Evolutionary conservation across 2,329 filamentous ascomycete species (phyloP).

Genomic region (Pseudopyricularia cyperi): DNA sequence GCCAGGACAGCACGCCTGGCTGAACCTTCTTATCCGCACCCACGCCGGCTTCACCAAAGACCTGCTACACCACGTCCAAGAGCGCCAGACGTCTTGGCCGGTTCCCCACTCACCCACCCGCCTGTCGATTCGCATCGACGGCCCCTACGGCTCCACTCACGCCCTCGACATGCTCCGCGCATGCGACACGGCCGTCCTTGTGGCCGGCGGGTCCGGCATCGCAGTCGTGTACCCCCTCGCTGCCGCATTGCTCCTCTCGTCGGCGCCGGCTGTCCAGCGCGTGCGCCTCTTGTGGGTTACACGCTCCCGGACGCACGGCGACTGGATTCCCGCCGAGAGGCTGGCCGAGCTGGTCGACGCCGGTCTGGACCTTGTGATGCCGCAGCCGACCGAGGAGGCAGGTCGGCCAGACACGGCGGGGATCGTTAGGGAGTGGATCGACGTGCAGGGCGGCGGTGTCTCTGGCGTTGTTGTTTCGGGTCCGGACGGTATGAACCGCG

Average conservation of each 20-base stretch:
- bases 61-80: conserved; percentile 36
- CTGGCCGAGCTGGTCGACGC: conserved; percentile 32
- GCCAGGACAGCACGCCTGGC: conserved; percentile 26
- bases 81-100: neutral
- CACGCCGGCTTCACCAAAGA: conserved; percentile 45
- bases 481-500: conserved; percentile 47
- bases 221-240: conserved; percentile 50
- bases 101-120: conserved; percentile 9
- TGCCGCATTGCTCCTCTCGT: conserved; percentile 29
- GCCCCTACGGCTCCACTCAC: conserved; percentile 48
- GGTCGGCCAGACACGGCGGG: conserved; percentile 38
- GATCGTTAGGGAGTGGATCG: conserved; percentile 26
- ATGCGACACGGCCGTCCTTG: conserved; percentile 35
- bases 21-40: conserved; percentile 46
- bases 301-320: conserved; percentile 34
- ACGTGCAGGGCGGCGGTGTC: conserved; percentile 10
- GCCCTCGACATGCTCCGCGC: conserved; percentile 38
- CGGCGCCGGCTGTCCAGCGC: conserved; percentile 11
- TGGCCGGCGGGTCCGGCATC: conserved; percentile 53
- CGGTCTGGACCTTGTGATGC: conserved; percentile 38
- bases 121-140: conserved; percentile 41
- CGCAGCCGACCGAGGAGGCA: conserved; percentile 37
- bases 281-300: conserved; percentile 48
- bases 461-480: conserved; percentile 46
- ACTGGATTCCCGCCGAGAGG: conserved; percentile 38